These are phyloP conservation scores for Penicillium waksmanii DNA, from an alignment of 495 filamentous ascomycete species.

Conservation along the genomic window DNA sequence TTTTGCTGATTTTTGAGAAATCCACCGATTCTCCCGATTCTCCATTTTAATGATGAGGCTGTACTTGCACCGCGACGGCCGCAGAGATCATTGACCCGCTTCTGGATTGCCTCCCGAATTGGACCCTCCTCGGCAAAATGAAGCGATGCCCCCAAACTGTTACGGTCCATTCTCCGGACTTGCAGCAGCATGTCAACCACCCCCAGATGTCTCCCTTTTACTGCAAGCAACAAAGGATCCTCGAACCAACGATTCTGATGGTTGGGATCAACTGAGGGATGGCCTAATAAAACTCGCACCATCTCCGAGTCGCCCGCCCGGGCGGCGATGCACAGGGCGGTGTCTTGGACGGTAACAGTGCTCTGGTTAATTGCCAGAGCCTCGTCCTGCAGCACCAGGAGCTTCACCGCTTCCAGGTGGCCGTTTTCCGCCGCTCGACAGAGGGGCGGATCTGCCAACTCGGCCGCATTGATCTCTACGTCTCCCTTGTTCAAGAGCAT, in stretches of 20 bases:
- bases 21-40: neutral
- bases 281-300: neutral
- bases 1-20: neutral
- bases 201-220: neutral
- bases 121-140: neutral
- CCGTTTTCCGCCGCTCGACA: constrained; percentile 1
- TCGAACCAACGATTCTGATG: constrained; percentile 2
- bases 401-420: neutral
- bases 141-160: neutral
- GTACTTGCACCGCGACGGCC: neutral
- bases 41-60: neutral
- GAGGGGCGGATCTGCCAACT: constrained; percentile 1
- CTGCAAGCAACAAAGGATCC: constrained; percentile 7
- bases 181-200: neutral
- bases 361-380: neutral
- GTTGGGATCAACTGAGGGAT: constrained; percentile 4
- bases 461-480: constrained; percentile 6
- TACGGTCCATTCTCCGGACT: neutral
- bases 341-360: constrained; percentile 10
- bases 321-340: constrained; percentile 7
- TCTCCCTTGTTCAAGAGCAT: constrained; percentile 4
- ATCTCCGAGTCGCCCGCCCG: constrained; percentile 2
- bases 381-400: neutral
- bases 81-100: neutral
- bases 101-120: neutral